Evolutionary conservation across 805 yeast genomes (phyloP).

Genomic region (Wickerhamiella nectarea): DNA sequence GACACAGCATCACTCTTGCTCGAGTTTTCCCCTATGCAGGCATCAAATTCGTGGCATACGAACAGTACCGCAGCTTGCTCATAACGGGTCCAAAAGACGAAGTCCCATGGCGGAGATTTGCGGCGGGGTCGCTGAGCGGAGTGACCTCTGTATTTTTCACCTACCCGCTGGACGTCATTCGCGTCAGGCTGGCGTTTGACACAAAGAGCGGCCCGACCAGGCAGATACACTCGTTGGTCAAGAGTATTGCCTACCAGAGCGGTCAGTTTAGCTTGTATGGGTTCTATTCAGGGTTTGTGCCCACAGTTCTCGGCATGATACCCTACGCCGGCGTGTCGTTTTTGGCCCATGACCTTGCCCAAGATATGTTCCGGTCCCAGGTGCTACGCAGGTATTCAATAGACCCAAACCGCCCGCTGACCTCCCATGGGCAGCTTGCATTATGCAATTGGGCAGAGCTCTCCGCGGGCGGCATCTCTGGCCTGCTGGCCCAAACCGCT

Average conservation of each 20-base stretch:
- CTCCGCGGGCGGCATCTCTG: slow-evolving; percentile 90
- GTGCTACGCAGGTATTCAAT: slow-evolving; percentile 36
- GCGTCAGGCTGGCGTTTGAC: slow-evolving; percentile 86
- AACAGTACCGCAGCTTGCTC: slow-evolving; percentile 67
- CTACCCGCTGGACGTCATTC: slow-evolving; percentile 78
- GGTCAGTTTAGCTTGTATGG: slow-evolving; percentile 34
- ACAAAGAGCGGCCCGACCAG: slow-evolving; percentile 32
- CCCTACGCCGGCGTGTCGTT: slow-evolving; percentile 98
- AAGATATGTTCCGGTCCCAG: slow-evolving; percentile 67
- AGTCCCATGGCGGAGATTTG: slow-evolving; percentile 62
- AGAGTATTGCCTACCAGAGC: slow-evolving; percentile 20
- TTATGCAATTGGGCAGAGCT: slow-evolving; percentile 85
- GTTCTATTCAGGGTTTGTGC: slow-evolving; percentile 87
- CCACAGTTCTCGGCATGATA: slow-evolving; percentile 88
- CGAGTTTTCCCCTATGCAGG: slow-evolving; percentile 96
- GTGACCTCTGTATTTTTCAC: slow-evolving; percentile 75
- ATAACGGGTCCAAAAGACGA: slow-evolving; percentile 68
- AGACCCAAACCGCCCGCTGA: slow-evolving; percentile 25
- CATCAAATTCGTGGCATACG: slow-evolving; percentile 90
- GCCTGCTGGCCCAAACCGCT: slow-evolving; percentile 88
- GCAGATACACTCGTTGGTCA: slow-evolving; percentile 20
- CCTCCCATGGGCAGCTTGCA: slow-evolving; percentile 38
- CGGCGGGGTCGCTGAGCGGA: slow-evolving; percentile 88
- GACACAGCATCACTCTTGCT: slow-evolving; percentile 84
- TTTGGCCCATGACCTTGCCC: slow-evolving; percentile 82